phyloP scores from a whole-genome alignment of 371 early-diverging fungal species.

The Nematocida ironsii region DNA sequence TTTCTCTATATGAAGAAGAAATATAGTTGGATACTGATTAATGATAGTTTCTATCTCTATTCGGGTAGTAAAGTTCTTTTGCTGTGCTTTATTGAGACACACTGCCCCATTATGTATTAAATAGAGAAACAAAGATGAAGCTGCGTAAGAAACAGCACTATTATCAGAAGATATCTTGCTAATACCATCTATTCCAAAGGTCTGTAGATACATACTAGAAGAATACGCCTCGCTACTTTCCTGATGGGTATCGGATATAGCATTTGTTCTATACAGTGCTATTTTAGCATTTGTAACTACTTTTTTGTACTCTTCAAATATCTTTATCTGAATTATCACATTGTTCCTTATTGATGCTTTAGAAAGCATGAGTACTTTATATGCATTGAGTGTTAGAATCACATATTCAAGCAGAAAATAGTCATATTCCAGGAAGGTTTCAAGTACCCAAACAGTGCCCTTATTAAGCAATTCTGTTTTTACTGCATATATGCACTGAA shows the following conservation, averaged over 20 bases:
- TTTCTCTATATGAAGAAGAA: not conserved
- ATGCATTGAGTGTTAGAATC: conserved; percentile 3
- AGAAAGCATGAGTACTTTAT: conserved; percentile 18
- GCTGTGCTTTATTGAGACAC: not conserved
- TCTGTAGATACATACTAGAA: conserved; percentile 1
- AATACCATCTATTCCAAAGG: not conserved
- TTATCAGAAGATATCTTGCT: not conserved
- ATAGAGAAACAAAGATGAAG: conserved; percentile 7
- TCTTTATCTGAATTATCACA: not conserved
- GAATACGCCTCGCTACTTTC: not conserved
- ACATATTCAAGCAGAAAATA: conserved; percentile 46
- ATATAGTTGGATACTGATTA: not conserved
- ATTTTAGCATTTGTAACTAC: not conserved
- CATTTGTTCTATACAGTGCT: not conserved
- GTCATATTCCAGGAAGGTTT: not conserved
- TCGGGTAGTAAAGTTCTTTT: not conserved
- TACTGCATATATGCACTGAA: not conserved
- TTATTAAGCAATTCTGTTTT: conserved; percentile 3
- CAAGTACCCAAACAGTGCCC: not conserved
- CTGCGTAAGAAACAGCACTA: not conserved
- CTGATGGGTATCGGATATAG: not conserved
- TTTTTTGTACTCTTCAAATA: conserved; percentile 38
- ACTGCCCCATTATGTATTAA: conserved; percentile 31
- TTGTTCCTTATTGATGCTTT: not conserved
- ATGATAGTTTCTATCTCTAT: conserved; percentile 39